phyloP scores from a whole-genome alignment of 108 stramenopile species.

The Pseudonitzschia delicatissima region DNA sequence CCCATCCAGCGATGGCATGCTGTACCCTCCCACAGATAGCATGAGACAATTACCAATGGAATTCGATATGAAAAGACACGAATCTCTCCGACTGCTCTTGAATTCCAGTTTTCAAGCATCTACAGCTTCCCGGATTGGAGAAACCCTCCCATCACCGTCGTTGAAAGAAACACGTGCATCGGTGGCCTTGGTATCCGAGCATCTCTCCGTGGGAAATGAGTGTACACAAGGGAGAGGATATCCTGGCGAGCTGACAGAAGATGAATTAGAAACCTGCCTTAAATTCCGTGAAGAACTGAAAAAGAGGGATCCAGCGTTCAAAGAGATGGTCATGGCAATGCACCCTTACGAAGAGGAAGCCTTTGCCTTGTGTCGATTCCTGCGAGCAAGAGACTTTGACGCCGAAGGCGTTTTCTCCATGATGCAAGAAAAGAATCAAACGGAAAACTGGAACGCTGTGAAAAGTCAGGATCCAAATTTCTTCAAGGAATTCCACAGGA shows the following conservation, averaged over 20 bases:
- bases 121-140: not conserved
- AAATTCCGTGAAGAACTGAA: slow-evolving; percentile 19
- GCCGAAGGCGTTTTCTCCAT: not conserved
- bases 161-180: not conserved
- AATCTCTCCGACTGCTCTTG: not conserved
- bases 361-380: slow-evolving; percentile 21
- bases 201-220: not conserved
- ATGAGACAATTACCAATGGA: not conserved
- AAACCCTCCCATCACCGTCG: not conserved
- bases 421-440: slow-evolving; percentile 1
- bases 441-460: slow-evolving; percentile 2
- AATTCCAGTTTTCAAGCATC: not conserved
- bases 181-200: not conserved
- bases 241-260: slow-evolving; percentile 22
- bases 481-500: not conserved
- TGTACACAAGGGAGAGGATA: slow-evolving; percentile 9
- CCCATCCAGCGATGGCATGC: not conserved
- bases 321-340: slow-evolving; percentile 19
- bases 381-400: slow-evolving; percentile 16
- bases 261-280: slow-evolving; percentile 9
- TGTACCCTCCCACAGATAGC: not conserved
- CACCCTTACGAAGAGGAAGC: slow-evolving; percentile 14
- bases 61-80: not conserved
- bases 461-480: not conserved
- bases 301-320: slow-evolving; percentile 7